These are phyloP conservation scores for Phallus indusiatus DNA, from an alignment of 768 basidiomycete species.

Conservation along the genomic window DNA sequence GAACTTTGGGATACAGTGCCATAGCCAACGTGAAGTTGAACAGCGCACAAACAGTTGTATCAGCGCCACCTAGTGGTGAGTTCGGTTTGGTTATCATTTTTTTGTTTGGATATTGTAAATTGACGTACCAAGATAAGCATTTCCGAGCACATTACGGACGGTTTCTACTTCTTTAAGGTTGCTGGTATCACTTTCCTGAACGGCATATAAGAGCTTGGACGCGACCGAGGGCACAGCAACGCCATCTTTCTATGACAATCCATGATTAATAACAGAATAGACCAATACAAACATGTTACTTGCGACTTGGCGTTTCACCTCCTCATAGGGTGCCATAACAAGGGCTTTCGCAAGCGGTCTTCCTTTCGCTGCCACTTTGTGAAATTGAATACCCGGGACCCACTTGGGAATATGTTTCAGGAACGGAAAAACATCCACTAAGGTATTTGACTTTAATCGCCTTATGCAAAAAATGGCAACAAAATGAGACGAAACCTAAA, in stretches of 20 bases:
- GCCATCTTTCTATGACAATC: background rate
- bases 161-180: background rate
- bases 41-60: slow-evolving; percentile 1
- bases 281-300: background rate
- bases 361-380: slow-evolving; percentile 3
- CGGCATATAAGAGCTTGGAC: background rate
- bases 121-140: background rate
- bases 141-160: no score
- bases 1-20: slow-evolving; percentile 11
- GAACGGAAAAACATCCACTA: background rate
- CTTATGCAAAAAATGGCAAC: no score
- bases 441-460: no score
- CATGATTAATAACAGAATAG: background rate
- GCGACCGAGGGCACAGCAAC: background rate
- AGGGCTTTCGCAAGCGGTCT: no score
- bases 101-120: background rate
- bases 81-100: no score
- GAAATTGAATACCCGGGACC: slow-evolving; percentile 16
- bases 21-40: slow-evolving; percentile 6
- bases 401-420: slow-evolving; percentile 14
- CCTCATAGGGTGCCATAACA: background rate
- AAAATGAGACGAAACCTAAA: no score
- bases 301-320: slow-evolving; percentile 2
- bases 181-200: background rate
- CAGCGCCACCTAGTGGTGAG: background rate